phyloP scores from a whole-genome alignment of 352 stramenopile species.

The Hyaloperonospora brassicae region DNA sequence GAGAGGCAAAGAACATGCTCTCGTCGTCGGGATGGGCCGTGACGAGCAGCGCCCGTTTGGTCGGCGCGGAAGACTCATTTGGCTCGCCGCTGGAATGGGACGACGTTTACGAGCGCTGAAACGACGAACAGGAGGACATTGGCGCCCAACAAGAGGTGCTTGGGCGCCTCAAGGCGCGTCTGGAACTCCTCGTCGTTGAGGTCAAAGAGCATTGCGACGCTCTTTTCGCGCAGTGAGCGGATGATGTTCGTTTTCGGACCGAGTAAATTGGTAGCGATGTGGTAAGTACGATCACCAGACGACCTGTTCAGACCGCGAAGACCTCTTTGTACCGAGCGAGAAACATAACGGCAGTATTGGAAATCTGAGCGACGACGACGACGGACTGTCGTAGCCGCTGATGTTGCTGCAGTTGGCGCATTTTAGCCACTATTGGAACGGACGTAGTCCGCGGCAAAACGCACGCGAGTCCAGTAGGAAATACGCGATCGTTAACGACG shows the following conservation, averaged over 20 bases:
- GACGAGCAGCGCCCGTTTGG: constrained; percentile 70
- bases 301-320: constrained; percentile 6
- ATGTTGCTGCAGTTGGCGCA: constrained; percentile 24
- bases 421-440: constrained; percentile 22
- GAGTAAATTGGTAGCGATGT: constrained; percentile 20
- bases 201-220: constrained; percentile 17
- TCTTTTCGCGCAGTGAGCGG: too few relatives aligned
- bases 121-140: constrained; percentile 57
- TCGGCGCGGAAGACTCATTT: background rate
- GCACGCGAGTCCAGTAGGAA: constrained; percentile 58
- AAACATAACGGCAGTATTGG: constrained; percentile 44
- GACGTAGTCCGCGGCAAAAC: constrained; percentile 35
- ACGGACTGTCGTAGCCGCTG: too few relatives aligned
- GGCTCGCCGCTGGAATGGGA: background rate
- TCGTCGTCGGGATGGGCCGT: constrained; percentile 96
- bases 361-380: constrained; percentile 39
- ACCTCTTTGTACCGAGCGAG: constrained; percentile 39
- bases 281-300: constrained; percentile 14
- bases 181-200: constrained; percentile 25
- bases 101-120: constrained; percentile 31
- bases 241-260: background rate
- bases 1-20: constrained; percentile 95
- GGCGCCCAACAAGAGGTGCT: constrained; percentile 46
- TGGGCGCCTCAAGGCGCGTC: constrained; percentile 44
- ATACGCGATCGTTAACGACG: constrained; percentile 48